Base-by-base conservation (phyloP, 2,329 filamentous ascomycete species). In the Plectosphaerella plurivora region DNA sequence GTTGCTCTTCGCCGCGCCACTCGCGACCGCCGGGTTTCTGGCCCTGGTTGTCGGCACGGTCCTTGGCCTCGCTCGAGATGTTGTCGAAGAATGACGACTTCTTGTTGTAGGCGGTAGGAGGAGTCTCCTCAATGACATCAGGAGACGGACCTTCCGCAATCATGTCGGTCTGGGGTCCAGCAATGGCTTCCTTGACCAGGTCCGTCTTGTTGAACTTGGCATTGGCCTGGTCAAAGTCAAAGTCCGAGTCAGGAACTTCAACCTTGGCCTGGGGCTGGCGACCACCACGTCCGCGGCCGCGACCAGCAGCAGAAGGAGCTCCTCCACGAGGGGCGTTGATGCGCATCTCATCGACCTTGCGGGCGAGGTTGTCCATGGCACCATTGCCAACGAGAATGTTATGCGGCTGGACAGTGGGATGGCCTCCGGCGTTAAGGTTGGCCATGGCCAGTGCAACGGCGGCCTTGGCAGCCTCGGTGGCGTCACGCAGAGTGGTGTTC, bases 41-140 rank as follows among this genome's bases (percentile, higher is more conserved):
- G 5, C 79, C 80, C 42, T 76, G 77, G 39, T 85, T 86, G 56
- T 93, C 89, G 49, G 89, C 85, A 44, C 94, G 84, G 59, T 99
- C 94, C 69, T 89, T 95, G 56, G 89, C 82, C 67, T 99, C 94
- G 59, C 90, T 96, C 1, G 91, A 96, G 58, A 99, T 97, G 69
- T 99, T 97, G 72, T 99, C 94, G 65, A 99, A 99, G 78, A 99
- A 99, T 2, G 91, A 96, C 4, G 76, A 84, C 5, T 86, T 80
- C 72, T 91, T 96, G 75, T 97, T 93, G 73, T 99, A 99, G 0
- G 83, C 80, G 28, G 71, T 67, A n/a, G 60, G 56, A 24, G 65
- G 50, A 24, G 45, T 51, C 9, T 42, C 28, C 4, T 51, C 50
- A 5, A 45, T 33, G 7, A 42, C 63, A 16, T 68, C 64, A 2